These are phyloP conservation scores for Pleurotus cornucopiae DNA, from an alignment of 768 basidiomycete genomes.

Conservation along the genomic window DNA sequence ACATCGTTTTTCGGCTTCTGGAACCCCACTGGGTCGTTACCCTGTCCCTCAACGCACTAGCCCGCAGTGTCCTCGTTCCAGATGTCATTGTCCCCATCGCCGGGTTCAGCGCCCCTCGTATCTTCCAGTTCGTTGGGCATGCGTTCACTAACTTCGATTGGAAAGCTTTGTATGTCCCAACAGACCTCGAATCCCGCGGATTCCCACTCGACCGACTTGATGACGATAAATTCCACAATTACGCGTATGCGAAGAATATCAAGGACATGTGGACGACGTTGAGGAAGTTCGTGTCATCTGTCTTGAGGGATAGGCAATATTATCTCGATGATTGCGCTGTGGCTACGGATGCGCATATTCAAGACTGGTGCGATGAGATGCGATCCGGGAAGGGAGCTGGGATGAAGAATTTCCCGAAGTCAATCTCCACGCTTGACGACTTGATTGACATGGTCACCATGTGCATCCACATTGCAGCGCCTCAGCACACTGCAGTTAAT, in stretches of 20 bases:
- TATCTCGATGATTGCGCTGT: slow-evolving; percentile 16
- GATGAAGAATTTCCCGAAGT: slow-evolving; percentile 19
- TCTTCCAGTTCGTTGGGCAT: slow-evolving; percentile 16
- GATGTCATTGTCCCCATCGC: slow-evolving; percentile 17
- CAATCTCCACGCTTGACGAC: slow-evolving; percentile 19
- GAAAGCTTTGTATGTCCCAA: slow-evolving; percentile 20
- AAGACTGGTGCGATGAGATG: slow-evolving; percentile 19
- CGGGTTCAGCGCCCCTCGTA: slow-evolving; percentile 14
- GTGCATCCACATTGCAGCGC: slow-evolving; percentile 27
- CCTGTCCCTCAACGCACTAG: slow-evolving; percentile 21
- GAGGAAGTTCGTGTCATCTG: slow-evolving; percentile 18
- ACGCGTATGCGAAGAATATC: slow-evolving; percentile 22
- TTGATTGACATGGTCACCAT: slow-evolving; percentile 25
- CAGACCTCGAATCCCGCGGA: slow-evolving; percentile 22
- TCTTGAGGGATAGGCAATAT: slow-evolving; percentile 15
- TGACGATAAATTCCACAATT: slow-evolving; percentile 23
- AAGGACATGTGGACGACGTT: slow-evolving; percentile 20
- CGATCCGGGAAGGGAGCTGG: slow-evolving; percentile 14
- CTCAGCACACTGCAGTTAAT: slow-evolving; percentile 29
- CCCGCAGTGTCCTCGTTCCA: slow-evolving; percentile 21
- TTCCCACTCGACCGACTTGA: slow-evolving; percentile 21
- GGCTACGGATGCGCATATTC: slow-evolving; percentile 14
- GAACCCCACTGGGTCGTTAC: slow-evolving; percentile 25
- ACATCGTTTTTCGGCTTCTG: slow-evolving; percentile 22
- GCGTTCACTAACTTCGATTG: slow-evolving; percentile 23